phyloP scores from a whole-genome alignment of 1,139 yeast genomes.

The Taiozyma onychis region DNA sequence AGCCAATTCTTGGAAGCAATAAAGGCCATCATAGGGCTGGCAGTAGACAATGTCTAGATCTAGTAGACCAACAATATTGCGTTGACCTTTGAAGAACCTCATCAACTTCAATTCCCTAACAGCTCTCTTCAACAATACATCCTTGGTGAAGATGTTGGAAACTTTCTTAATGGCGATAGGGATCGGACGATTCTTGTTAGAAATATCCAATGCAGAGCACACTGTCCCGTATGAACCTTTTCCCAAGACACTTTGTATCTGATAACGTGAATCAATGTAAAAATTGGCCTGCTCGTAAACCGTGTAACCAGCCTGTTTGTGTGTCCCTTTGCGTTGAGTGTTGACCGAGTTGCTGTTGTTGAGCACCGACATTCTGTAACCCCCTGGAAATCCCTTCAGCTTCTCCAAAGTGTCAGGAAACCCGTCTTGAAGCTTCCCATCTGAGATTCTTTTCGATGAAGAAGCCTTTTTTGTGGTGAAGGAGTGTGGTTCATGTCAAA shows the following conservation, averaged over 20 bases:
- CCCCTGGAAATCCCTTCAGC: not conserved
- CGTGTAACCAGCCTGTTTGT: slow-evolving; percentile 16
- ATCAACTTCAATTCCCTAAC: slow-evolving; percentile 72
- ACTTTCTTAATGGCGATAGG: slow-evolving; percentile 75
- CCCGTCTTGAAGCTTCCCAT: not conserved
- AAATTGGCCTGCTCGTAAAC: slow-evolving; percentile 46
- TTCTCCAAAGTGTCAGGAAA: not conserved
- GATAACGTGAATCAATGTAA: slow-evolving; percentile 60
- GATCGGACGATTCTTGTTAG: slow-evolving; percentile 24
- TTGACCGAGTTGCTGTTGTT: not conserved
- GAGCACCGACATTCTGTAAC: not conserved
- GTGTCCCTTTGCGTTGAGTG: not conserved
- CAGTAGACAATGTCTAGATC: slow-evolving; percentile 66
- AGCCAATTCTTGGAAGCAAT: slow-evolving; percentile 77
- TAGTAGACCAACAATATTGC: slow-evolving; percentile 56
- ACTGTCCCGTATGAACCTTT: slow-evolving; percentile 91
- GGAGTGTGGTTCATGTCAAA: not conserved
- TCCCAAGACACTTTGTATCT: slow-evolving; percentile 61
- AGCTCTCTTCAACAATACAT: slow-evolving; percentile 65
- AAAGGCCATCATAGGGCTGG: slow-evolving; percentile 75
- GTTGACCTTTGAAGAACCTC: slow-evolving; percentile 79
- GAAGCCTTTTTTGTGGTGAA: not conserved
- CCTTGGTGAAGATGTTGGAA: slow-evolving; percentile 57
- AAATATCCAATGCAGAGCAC: slow-evolving; percentile 66
- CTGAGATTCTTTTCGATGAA: not conserved